phyloP scores from a whole-genome alignment of 2,329 filamentous ascomycete genomes.

The Cadophora sp. region DNA sequence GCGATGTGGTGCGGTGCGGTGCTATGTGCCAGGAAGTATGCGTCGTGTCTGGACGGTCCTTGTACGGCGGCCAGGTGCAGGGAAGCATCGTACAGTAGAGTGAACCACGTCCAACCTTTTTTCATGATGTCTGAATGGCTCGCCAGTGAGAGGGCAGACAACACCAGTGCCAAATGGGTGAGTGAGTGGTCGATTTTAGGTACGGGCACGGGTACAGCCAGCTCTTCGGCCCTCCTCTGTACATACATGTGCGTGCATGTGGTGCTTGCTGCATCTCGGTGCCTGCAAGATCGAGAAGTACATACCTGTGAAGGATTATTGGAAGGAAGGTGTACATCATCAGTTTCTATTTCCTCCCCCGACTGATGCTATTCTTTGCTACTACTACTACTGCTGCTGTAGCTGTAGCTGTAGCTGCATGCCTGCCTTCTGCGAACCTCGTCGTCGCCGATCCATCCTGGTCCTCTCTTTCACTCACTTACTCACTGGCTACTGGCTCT shows the following conservation, averaged over 20 bases:
- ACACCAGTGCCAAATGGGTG: neutral
- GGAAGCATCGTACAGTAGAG: neutral
- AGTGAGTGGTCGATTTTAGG: constrained; percentile 5
- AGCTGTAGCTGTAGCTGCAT: neutral
- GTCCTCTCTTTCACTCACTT: too few species aligned
- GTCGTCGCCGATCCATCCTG: too few species aligned
- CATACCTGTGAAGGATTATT: neutral
- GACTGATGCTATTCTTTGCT: neutral
- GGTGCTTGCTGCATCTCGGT: neutral
- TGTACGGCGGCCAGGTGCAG: constrained; percentile 2
- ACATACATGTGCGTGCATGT: too few species aligned
- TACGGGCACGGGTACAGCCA: constrained; percentile 10
- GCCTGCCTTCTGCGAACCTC: neutral
- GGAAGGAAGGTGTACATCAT: neutral
- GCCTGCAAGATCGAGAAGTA: constrained; percentile 3
- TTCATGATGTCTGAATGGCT: constrained; percentile 7
- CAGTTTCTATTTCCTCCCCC: neutral
- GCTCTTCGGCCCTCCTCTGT: constrained; percentile 5
- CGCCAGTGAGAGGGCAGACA: neutral
- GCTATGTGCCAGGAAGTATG: neutral
- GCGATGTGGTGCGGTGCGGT: neutral
- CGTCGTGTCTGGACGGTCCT: neutral
- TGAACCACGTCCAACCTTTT: neutral
- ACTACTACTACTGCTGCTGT: neutral
- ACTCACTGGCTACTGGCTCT: too few species aligned